Evolutionary conservation across 2,329 filamentous ascomycete genomes (phyloP), one percentile per base, ranked within the genome.

Genomic region (Geosmithia flava): DNA sequence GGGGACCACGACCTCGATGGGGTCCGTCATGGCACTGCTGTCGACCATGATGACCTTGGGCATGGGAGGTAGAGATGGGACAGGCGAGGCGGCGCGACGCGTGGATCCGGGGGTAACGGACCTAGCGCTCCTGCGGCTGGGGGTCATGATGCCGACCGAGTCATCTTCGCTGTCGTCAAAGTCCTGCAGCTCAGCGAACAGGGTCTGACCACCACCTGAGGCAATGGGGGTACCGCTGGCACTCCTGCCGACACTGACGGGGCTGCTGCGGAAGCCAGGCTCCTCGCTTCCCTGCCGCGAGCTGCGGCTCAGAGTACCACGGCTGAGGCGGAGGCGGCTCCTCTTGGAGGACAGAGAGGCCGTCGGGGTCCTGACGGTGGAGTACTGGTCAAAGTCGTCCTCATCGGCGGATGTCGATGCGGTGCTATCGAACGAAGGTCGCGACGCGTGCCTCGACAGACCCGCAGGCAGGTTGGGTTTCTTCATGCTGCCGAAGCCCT

Each of bases 151-250:
- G 17, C 70, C 71, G 50, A 66, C 70, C 48, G 85, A 82, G 52
- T 84, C 83, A 51, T 87, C 85, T 52, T 87, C 86, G 55, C 85
- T 83, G 53, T 80, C 80, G 52, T 80, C 83, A 42, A 96, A 70
- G 54, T 88, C 87, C 47, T 85, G 87, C 42, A 98, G 75, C 64
- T 98, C 93, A 41, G 89, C 89, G 61, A 93, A 95, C 46, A 98
- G 71, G 58, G 85, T 97, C 68, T 95, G 87, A 16, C 79, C 76
- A 16, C 79, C 76, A 42, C 65, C 63, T 49, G 75, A 68, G 15
- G 33, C 33, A 3, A 37, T 37, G 10, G 77, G 70, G 3, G 75
- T 78, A 44, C 68, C 68, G 30, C 53, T 63, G 52, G 69, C 74
- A 54, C 70, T 74, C 51, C 68, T 72, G n/a, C 63, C 67, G 51